These are phyloP conservation scores for Kalmusia sp. DNA, from an alignment of 2,329 filamentous ascomycete genomes.

Conservation along the genomic window DNA sequence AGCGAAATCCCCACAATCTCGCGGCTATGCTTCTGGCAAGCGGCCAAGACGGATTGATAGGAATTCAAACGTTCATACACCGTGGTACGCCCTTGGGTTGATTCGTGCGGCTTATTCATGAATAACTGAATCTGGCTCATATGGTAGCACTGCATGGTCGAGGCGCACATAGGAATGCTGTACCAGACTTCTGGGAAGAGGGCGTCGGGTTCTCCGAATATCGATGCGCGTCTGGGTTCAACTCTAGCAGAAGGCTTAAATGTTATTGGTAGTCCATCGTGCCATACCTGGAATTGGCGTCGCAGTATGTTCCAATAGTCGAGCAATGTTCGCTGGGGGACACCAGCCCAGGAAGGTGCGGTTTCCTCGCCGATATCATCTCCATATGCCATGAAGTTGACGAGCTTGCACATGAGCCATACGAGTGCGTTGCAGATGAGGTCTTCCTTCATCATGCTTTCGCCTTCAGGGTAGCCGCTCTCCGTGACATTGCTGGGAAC, in stretches of 20 bases:
- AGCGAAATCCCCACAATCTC: slow-evolving; percentile 69
- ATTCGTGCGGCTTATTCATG: slow-evolving; percentile 66
- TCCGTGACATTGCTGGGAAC: slow-evolving; percentile 52
- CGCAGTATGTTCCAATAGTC: slow-evolving; percentile 63
- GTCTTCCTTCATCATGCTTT: slow-evolving; percentile 66
- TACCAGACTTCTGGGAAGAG: slow-evolving; percentile 68
- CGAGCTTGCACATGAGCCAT: slow-evolving; percentile 71
- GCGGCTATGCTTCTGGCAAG: slow-evolving; percentile 63
- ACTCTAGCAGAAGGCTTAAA: slow-evolving; percentile 65
- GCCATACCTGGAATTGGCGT: slow-evolving; percentile 66
- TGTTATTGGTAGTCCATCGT: slow-evolving; percentile 64
- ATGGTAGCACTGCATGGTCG: slow-evolving; percentile 71
- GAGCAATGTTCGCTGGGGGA: slow-evolving; percentile 57
- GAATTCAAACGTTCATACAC: slow-evolving; percentile 62
- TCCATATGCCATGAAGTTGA: slow-evolving; percentile 68
- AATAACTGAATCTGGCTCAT: slow-evolving; percentile 69
- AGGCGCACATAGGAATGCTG: slow-evolving; percentile 67
- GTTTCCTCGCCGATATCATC: slow-evolving; percentile 56
- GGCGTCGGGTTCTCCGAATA: slow-evolving; percentile 39
- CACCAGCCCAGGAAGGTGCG: slow-evolving; percentile 51
- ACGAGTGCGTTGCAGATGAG: slow-evolving; percentile 69
- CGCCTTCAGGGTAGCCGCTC: slow-evolving; percentile 51
- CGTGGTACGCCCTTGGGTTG: slow-evolving; percentile 59
- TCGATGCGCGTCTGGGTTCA: slow-evolving; percentile 41
- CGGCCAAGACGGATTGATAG: slow-evolving; percentile 63